These are phyloP conservation scores for Annulohypoxylon bovei DNA, from an alignment of 495 filamentous ascomycete genomes.

Conservation along the genomic window DNA sequence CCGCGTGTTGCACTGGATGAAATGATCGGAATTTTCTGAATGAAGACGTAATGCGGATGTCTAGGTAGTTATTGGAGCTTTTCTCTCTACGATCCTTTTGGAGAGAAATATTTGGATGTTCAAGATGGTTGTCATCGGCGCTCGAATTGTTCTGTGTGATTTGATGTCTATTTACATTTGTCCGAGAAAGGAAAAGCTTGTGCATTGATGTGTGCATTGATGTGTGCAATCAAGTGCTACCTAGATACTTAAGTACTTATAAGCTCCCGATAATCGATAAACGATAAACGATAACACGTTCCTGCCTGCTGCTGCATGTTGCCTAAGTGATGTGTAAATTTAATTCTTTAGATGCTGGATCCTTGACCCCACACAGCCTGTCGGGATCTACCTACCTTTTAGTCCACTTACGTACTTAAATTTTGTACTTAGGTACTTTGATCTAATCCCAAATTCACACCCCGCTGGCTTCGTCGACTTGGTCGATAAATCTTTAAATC, in stretches of 20 bases:
- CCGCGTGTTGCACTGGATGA: not conserved
- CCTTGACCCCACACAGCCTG: not conserved
- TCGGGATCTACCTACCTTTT: not conserved
- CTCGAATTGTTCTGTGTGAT: not conserved
- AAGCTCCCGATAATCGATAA: not conserved
- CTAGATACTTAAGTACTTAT: not conserved
- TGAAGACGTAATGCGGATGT: not conserved
- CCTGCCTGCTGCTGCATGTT: not conserved
- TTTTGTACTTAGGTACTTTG: not conserved
- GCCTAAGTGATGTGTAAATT: too few relatives aligned
- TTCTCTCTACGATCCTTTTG: not conserved
- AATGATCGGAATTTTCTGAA: not conserved
- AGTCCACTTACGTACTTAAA: not conserved
- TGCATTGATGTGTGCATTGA: not conserved
- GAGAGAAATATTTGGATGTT: not conserved
- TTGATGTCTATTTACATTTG: slow-evolving; percentile 37
- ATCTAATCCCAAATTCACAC: slow-evolving; percentile 6
- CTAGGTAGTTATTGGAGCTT: not conserved
- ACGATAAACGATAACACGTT: not conserved
- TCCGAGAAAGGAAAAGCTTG: slow-evolving; percentile 38
- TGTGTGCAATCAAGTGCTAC: not conserved
- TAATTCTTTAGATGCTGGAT: too few relatives aligned
- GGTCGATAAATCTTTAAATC: not conserved
- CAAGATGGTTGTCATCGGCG: not conserved
- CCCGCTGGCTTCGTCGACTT: slow-evolving; percentile 13